Conservation (phyloP, 441 rosid genomes). For the Brassica balearica region DNA sequence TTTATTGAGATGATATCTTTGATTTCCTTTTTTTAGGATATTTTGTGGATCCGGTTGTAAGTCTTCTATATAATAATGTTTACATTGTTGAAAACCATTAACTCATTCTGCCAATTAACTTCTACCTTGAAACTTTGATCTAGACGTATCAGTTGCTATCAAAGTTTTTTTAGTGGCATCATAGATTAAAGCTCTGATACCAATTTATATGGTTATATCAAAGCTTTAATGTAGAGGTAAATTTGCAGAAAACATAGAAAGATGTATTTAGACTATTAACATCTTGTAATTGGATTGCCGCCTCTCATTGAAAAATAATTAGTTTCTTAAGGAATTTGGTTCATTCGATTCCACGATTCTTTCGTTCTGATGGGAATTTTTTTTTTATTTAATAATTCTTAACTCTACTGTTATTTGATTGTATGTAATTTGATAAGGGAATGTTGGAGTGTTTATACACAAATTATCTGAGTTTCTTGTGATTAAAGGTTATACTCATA, state of each 20-base stretch:
- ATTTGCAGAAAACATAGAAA: background rate
- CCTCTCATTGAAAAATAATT: too few species aligned
- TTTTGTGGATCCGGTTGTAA: too few species aligned
- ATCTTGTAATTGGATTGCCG: too few species aligned
- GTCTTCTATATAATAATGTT: too few species aligned
- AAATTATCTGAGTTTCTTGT: background rate
- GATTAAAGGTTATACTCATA: background rate
- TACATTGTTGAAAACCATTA: too few species aligned
- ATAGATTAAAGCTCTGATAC: background rate
- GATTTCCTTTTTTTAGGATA: too few species aligned
- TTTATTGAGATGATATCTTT: too few species aligned
- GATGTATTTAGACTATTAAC: too few species aligned
- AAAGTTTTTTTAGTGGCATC: background rate
- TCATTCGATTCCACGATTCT: background rate
- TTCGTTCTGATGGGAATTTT: background rate
- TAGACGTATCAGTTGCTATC: background rate
- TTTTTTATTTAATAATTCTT: background rate
- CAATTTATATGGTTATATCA: background rate
- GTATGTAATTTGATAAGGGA: background rate
- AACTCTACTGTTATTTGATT: too few species aligned
- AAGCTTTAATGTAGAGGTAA: background rate
- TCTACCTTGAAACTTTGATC: background rate
- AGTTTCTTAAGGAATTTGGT: background rate
- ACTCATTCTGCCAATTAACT: too few species aligned
- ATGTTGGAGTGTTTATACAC: background rate